phyloP scores from a whole-genome alignment of 1,284 basidiomycete species.

The Naganishia liquefaciens region DNA sequence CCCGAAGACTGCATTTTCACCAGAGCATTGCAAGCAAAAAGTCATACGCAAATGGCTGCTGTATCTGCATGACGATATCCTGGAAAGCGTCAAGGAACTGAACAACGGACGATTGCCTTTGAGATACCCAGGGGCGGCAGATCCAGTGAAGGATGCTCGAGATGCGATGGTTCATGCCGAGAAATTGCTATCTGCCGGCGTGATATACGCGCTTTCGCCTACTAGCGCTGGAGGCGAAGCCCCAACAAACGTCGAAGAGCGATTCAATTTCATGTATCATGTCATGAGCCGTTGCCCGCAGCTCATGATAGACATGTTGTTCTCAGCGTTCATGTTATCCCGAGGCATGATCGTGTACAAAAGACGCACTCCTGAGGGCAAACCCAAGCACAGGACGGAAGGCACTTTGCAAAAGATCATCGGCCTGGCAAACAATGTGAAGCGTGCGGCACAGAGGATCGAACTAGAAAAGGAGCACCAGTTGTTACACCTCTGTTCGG shows the following conservation, averaged over 20 bases:
- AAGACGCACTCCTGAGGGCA: constrained; percentile 12
- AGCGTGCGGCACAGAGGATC: constrained; percentile 10
- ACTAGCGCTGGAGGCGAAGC: neutral
- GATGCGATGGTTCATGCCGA: constrained; percentile 9
- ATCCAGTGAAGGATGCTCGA: constrained; percentile 16
- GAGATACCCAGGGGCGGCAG: constrained; percentile 7
- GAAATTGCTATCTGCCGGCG: constrained; percentile 8
- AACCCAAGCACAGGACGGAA: constrained; percentile 14
- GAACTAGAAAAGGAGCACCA: constrained; percentile 22
- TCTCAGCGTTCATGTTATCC: constrained; percentile 3
- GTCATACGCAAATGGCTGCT: constrained; percentile 17
- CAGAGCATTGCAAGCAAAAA: constrained; percentile 12
- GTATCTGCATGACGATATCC: constrained; percentile 15
- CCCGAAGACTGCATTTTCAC: constrained; percentile 10
- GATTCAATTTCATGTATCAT: constrained; percentile 26
- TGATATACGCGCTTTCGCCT: constrained; percentile 11
- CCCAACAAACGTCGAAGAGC: neutral
- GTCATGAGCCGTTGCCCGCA: constrained; percentile 3
- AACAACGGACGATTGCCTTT: constrained; percentile 22
- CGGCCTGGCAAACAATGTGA: constrained; percentile 8
- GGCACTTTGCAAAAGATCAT: constrained; percentile 10
- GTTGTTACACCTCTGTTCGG: constrained; percentile 3
- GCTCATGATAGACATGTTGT: constrained; percentile 8
- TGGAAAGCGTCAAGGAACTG: constrained; percentile 20
- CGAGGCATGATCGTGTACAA: constrained; percentile 5